These are phyloP conservation scores for Neofusicoccum sp. DNA, from an alignment of 2,329 filamentous ascomycete genomes.

Conservation along the genomic window DNA sequence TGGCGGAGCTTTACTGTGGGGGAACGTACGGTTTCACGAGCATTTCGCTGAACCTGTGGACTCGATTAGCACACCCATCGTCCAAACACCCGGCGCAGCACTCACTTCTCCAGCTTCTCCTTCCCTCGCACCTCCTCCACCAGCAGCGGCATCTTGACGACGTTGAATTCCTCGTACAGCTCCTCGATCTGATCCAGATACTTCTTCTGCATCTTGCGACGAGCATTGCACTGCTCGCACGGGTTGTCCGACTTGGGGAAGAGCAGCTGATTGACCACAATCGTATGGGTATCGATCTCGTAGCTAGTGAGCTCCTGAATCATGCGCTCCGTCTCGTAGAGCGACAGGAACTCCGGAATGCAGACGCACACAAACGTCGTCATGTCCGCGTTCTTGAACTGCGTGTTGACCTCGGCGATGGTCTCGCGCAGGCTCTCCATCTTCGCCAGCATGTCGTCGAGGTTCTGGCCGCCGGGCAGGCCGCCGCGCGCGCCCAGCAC, in stretches of 20 bases:
- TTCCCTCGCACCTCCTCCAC: constrained; percentile 95
- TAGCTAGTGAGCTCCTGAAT: constrained; percentile 95
- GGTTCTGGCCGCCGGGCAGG: constrained; percentile 87
- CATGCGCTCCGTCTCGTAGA: constrained; percentile 99
- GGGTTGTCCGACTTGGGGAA: constrained; percentile 82
- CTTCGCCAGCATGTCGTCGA: constrained; percentile 90
- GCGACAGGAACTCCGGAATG: constrained; percentile 92
- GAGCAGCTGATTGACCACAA: constrained; percentile 96
- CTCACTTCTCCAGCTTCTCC: constrained; percentile 77
- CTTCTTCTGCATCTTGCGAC: constrained; percentile 98
- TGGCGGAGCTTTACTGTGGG: constrained; percentile 52
- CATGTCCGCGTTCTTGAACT: constrained; percentile 95
- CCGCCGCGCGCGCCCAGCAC: constrained; percentile 76
- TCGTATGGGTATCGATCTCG: constrained; percentile 92
- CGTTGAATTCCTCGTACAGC: constrained; percentile 97
- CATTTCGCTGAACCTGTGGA: constrained; percentile 71
- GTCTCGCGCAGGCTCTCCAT: constrained; percentile 91
- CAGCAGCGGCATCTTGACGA: constrained; percentile 95
- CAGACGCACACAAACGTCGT: constrained; percentile 98
- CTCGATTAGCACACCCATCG: constrained; percentile 19
- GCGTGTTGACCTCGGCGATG: constrained; percentile 91
- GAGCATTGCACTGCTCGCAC: constrained; percentile 93
- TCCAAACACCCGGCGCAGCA: constrained; percentile 13
- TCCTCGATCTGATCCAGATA: constrained; percentile 98
- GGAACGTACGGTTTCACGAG: constrained; percentile 73